Percentiles rank a stretch among this genome's conserved stretches.
phyloP scores from a whole-genome alignment of 768 basidiomycete species.

The Trametes villosa region DNA sequence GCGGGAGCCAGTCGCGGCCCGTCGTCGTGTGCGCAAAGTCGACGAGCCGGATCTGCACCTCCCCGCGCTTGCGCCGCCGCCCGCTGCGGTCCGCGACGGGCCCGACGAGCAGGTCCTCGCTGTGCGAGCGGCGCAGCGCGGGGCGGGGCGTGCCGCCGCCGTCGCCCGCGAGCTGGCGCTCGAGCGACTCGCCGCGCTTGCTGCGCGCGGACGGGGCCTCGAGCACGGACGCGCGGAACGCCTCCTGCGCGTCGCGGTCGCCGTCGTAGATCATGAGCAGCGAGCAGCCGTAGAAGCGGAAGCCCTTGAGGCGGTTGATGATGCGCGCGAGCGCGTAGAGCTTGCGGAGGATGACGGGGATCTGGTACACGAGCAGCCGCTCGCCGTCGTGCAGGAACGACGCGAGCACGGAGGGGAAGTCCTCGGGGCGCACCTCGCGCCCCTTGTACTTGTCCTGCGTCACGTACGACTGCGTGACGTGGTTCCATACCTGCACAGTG shows the following conservation, averaged over 20 bases:
- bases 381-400: conserved; percentile 89
- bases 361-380: conserved; percentile 84
- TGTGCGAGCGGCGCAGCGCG: conserved; percentile 72
- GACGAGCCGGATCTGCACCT: conserved; percentile 94
- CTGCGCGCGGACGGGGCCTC: conserved; percentile 69
- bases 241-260: conserved; percentile 84
- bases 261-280: conserved; percentile 98
- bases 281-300: conserved; percentile 97
- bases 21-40: conserved; percentile 99
- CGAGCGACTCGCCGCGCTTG: conserved; percentile 80
- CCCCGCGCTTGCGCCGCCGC: conserved; percentile 80
- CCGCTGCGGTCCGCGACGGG: conserved; percentile 64
- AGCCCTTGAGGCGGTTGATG: conserved; percentile 88
- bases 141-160: conserved; percentile 43
- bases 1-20: conserved; percentile 85
- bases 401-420: conserved; percentile 81
- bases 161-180: conserved; percentile 46
- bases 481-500: conserved; percentile 86
- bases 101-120: conserved; percentile 77
- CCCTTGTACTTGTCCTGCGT: conserved; percentile 98
- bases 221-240: conserved; percentile 59
- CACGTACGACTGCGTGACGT: conserved; percentile 77
- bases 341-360: conserved; percentile 89
- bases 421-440: conserved; percentile 83
- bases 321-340: conserved; percentile 93